Conservation (phyloP, 495 filamentous ascomycete genomes). For the Cryomyces minteri region DNA sequence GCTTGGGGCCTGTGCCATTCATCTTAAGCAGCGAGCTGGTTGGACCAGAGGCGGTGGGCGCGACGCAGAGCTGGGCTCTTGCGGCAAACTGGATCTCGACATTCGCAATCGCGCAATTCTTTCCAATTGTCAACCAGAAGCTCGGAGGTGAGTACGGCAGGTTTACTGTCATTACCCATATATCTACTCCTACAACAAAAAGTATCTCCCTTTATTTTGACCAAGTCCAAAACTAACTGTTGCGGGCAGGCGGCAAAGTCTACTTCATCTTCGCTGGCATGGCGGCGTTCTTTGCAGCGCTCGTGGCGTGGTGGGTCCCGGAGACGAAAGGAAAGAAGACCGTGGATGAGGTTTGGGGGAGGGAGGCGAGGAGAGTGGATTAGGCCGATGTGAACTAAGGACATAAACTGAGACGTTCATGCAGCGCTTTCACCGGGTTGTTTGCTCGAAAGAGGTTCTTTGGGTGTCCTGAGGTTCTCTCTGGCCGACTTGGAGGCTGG, state of each 20-base stretch:
- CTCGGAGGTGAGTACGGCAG: conserved; percentile 27
- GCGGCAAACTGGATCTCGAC: conserved; percentile 83
- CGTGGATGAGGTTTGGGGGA: conserved; percentile 77
- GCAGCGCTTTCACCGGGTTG: too few relatives aligned
- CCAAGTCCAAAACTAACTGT: too few relatives aligned
- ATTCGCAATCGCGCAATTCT: conserved; percentile 82
- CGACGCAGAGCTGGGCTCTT: conserved; percentile 68
- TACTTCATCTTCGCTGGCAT: conserved; percentile 76
- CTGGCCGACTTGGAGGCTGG: too few relatives aligned
- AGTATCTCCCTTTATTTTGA: too few relatives aligned
- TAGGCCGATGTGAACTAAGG: too few relatives aligned
- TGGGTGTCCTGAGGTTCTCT: too few relatives aligned
- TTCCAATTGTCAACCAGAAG: conserved; percentile 62
- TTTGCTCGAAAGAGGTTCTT: too few relatives aligned
- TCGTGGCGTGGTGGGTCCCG: conserved; percentile 53
- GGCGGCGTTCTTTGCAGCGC: conserved; percentile 42
- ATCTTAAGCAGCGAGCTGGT: conserved; percentile 83
- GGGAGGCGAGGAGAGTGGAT: too few relatives aligned
- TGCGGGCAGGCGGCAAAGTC: conserved; percentile 39
- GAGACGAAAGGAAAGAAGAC: conserved; percentile 71
- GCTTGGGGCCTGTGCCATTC: conserved; percentile 85
- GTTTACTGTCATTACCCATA: too few relatives aligned
- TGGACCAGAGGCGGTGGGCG: conserved; percentile 70
- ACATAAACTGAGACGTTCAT: too few relatives aligned
- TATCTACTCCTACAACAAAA: too few relatives aligned